phyloP scores from a whole-genome alignment of 2,329 filamentous ascomycete species.

The Fusarium decemcellulare region DNA sequence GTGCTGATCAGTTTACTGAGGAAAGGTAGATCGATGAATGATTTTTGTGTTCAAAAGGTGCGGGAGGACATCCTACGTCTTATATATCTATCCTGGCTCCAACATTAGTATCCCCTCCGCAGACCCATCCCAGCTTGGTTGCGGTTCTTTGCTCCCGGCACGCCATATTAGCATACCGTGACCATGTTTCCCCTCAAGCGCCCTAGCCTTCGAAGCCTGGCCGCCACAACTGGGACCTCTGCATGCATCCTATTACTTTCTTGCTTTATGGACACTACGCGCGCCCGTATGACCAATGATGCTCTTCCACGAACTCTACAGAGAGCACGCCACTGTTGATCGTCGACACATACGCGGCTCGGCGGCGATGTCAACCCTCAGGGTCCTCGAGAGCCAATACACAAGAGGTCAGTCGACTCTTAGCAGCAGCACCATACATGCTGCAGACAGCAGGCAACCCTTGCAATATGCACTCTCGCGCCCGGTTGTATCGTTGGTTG shows the following conservation, averaged over 20 bases:
- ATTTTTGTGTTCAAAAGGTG: neutral
- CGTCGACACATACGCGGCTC: slow-evolving; percentile 2
- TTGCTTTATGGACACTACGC: neutral
- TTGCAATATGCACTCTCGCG: slow-evolving; percentile 16
- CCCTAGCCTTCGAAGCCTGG: slow-evolving; percentile 3
- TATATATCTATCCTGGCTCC: neutral
- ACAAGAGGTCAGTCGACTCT: slow-evolving; percentile 24
- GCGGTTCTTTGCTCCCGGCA: slow-evolving; percentile 4
- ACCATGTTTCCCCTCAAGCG: slow-evolving; percentile 23
- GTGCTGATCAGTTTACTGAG: neutral
- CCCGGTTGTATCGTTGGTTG: neutral
- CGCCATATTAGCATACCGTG: slow-evolving; percentile 10
- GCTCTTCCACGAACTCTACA: slow-evolving; percentile 21
- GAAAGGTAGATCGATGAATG: neutral
- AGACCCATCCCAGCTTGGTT: neutral
- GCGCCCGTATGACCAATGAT: slow-evolving; percentile 19
- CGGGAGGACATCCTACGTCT: neutral
- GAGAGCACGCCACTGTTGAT: slow-evolving; percentile 26
- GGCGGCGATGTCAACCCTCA: slow-evolving; percentile 14
- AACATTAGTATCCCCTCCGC: neutral
- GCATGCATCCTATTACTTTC: slow-evolving; percentile 7
- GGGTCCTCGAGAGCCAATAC: slow-evolving; percentile 8
- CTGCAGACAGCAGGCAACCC: slow-evolving; percentile 23
- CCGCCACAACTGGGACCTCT: slow-evolving; percentile 13
- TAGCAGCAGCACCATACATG: neutral